Evolutionary conservation across 2,329 filamentous ascomycete species (phyloP).

Genomic region (Penicillium polonicum): DNA sequence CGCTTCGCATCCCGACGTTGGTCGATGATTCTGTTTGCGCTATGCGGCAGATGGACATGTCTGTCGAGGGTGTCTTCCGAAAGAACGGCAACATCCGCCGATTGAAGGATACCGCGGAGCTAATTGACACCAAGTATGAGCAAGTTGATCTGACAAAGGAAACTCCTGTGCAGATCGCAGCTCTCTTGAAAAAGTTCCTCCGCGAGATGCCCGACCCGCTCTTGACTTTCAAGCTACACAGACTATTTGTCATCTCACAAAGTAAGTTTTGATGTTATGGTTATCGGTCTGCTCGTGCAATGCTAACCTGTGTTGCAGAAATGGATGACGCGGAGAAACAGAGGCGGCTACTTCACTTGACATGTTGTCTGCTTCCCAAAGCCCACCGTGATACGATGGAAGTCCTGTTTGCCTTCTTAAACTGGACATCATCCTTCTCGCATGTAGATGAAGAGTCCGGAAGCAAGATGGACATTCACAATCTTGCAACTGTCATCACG

Average conservation of each 20-base stretch:
- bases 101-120: constrained; percentile 78
- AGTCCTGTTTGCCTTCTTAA: constrained; percentile 91
- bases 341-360: constrained; percentile 81
- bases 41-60: constrained; percentile 99
- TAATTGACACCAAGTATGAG: constrained; percentile 83
- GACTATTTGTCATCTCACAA: constrained; percentile 83
- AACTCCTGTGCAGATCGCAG: constrained; percentile 89
- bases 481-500: constrained; percentile 93
- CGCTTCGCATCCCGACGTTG: constrained; percentile 85
- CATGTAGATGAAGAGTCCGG: constrained; percentile 95
- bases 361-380: constrained; percentile 90
- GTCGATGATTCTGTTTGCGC: constrained; percentile 92
- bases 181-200: constrained; percentile 90
- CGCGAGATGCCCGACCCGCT: constrained; percentile 92
- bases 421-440: constrained; percentile 96
- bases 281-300: constrained; percentile 11
- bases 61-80: constrained; percentile 95
- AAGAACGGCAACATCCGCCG: constrained; percentile 99
- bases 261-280: constrained; percentile 51
- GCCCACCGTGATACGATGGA: constrained; percentile 90
- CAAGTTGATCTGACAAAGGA: constrained; percentile 83
- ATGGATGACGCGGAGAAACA: constrained; percentile 78
- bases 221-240: constrained; percentile 91
- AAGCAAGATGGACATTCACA: constrained; percentile 98
- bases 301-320: constrained; percentile 47